Evolutionary conservation across 768 basidiomycete species (phyloP), one percentile per base, ranked within the genome.

Genomic region (Mycena filopes): DNA sequence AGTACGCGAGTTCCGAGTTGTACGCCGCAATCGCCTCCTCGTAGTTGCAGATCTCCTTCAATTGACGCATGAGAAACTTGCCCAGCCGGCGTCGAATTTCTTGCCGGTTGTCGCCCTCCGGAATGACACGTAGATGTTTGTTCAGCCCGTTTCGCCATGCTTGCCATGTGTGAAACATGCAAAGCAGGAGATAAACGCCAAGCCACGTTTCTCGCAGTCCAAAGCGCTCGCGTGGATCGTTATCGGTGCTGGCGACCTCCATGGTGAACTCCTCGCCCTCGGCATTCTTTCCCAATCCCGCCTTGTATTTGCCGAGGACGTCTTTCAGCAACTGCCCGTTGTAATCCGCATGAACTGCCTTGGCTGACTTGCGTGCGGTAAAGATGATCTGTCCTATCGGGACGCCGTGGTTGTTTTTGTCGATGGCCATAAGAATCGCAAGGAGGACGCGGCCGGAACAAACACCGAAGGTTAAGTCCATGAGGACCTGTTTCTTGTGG

Each of bases 161-260:
- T 43, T 79, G 77, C 68, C 74, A 74, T 31, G 72, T 58, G 67
- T 80, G 77, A 58, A 80, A 78, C 72, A 70, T 38, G n/a, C 51
- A 53, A 3, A 53, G 33, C 2, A 53, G 21, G n/a, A 53, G 51
- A 8, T 36, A 11, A 21, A 53, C 40, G 2, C 13, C 5, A 4
- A n/a, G 20, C 29, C 29, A 53, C 6, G n/a, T 53, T 8, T 21
- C 51, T 38, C 10, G 16, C 5, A 38, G 51, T 2, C 20, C 51
- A 25, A n/a, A 15, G 20, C 33, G 31, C 23, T 53, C 51, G 3
- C 51, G 51, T 4, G 51, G 16, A 16, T 57, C 55, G 23, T 57
- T 57, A 28, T 57, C 55, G 2, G 55, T 57, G n/a, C 15, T 47
- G 18, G 20, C 42, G 16, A 57, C 55, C 1, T 20, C 2, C 2